Evolutionary conservation across 2,329 filamentous ascomycete species (phyloP).

Genomic region (Hymenoscyphus repandus): DNA sequence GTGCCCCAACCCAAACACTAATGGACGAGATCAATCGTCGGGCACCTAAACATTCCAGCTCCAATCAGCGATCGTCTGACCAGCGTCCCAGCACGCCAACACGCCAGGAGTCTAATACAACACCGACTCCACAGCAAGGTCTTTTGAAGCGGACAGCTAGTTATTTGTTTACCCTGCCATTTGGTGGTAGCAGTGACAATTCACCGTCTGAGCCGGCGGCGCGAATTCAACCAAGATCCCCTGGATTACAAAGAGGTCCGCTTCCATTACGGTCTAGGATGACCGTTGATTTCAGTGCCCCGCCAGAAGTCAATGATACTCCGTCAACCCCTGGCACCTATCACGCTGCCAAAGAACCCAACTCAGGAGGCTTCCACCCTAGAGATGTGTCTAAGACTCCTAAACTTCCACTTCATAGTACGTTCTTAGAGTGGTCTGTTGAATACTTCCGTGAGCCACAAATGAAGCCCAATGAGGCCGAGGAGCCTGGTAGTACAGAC

Average conservation of each 20-base stretch:
- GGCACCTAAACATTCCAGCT: slow-evolving; percentile 41
- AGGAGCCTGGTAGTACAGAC: slow-evolving; percentile 92
- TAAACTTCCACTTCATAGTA: slow-evolving; percentile 70
- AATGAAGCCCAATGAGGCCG: slow-evolving; percentile 93
- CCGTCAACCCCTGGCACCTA: slow-evolving; percentile 64
- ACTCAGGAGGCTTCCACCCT: slow-evolving; percentile 68
- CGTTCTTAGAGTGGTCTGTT: slow-evolving; percentile 90
- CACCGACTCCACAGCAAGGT: slow-evolving; percentile 50
- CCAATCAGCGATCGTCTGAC: slow-evolving; percentile 24
- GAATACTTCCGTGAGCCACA: slow-evolving; percentile 98
- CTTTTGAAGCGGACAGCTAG: slow-evolving; percentile 60
- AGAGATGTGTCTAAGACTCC: slow-evolving; percentile 55
- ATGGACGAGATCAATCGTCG: slow-evolving; percentile 67
- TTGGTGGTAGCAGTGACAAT: slow-evolving; percentile 35
- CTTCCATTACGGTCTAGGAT: slow-evolving; percentile 37
- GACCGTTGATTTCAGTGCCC: slow-evolving; percentile 52
- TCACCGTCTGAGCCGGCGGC: slow-evolving; percentile 20
- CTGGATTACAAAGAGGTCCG: slow-evolving; percentile 22
- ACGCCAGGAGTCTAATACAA: slow-evolving; percentile 23
- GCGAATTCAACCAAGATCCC: slow-evolving; percentile 23
- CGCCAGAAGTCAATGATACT: slow-evolving; percentile 72
- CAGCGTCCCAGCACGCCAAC: slow-evolving; percentile 28
- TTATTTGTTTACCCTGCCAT: slow-evolving; percentile 52
- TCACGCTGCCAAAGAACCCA: slow-evolving; percentile 69
- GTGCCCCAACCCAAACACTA: slow-evolving; percentile 61